Evolutionary conservation across 306 rosid genomes (phyloP).

Genomic region (Quercus rubra): DNA sequence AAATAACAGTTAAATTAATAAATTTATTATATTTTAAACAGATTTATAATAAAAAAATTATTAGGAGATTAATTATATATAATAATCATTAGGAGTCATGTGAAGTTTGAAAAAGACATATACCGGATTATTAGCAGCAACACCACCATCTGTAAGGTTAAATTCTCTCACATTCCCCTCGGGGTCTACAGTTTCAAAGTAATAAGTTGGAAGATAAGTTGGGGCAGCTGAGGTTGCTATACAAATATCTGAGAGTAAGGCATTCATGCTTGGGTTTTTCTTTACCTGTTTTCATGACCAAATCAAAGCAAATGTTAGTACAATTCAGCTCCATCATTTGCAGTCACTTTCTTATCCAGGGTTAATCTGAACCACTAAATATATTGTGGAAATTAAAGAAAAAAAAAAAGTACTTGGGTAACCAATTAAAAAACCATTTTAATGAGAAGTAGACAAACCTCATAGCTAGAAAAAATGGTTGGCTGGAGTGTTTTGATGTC

Average conservation of each 20-base stretch:
- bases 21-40: too few species aligned
- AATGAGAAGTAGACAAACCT: conserved; percentile 30
- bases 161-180: conserved; percentile 29
- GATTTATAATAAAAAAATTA: neutral
- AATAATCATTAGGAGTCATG: too few species aligned
- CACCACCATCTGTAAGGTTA: conserved; percentile 63
- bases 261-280: conserved; percentile 25
- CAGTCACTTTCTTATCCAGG: neutral
- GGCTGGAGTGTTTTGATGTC: conserved; percentile 58
- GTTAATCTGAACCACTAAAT: neutral
- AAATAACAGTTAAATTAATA: neutral
- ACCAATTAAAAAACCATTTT: neutral
- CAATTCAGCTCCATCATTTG: neutral
- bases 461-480: conserved; percentile 51
- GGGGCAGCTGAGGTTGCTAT: conserved; percentile 77
- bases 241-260: conserved; percentile 49
- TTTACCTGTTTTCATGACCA: conserved; percentile 23
- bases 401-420: neutral
- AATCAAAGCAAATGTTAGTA: neutral
- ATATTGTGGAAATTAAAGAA: neutral
- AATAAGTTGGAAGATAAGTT: conserved; percentile 69
- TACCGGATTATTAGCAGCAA: conserved; percentile 77
- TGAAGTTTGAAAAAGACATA: neutral
- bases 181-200: conserved; percentile 33
- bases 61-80: neutral